Evolutionary conservation across 2,329 filamentous ascomycete species (phyloP), one percentile per base, ranked within the genome.

Genomic region (Bipolaris cookei): DNA sequence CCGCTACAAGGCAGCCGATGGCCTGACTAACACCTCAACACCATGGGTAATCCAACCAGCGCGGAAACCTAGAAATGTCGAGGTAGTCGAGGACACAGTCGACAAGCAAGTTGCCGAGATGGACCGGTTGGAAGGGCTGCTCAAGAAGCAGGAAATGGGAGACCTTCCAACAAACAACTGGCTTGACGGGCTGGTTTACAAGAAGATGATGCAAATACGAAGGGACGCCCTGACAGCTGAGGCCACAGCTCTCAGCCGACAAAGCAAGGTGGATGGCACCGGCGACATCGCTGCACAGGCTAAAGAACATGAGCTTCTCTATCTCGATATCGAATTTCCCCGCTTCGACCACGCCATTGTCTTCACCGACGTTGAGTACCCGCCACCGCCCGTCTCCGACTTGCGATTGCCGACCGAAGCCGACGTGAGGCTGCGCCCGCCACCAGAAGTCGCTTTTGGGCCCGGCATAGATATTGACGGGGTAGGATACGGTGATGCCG

Each of bases 101-200:
- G 79, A 82, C n/a, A 87, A 90, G 55, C 89, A 89, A 65, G 87
- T 96, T 58, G 88, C 91, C 51, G 95, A 99, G 76, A 84, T 97
- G 60, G 92, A 97, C 68, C 84, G 95, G 16, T 84, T 99, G 65
- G 93, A 98, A 71, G 89, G 87, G 51, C 77, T 98, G 20, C 90
- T 99, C 73, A 99, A 99, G 78, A 96, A 97, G 77, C 95, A 98
- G 72, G 96, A 99, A 73, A 96, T 97, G 90, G 93, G 92, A 16
- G 95, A 99, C 74, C 94, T 99, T 23, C 88, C 91, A 0, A 87
- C 92, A 14, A 90, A 97, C 45, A 91, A 96, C 68, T 99, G 95
- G 96, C 84, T 99, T 41, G 95, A 99, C 75, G 91, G 95, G 70
- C 84, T 98, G 67, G 93, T 97, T 2, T 99, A 96, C 74, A 88